phyloP scores from a whole-genome alignment of 2,329 filamentous ascomycete species.

The Venturia carpophila region DNA sequence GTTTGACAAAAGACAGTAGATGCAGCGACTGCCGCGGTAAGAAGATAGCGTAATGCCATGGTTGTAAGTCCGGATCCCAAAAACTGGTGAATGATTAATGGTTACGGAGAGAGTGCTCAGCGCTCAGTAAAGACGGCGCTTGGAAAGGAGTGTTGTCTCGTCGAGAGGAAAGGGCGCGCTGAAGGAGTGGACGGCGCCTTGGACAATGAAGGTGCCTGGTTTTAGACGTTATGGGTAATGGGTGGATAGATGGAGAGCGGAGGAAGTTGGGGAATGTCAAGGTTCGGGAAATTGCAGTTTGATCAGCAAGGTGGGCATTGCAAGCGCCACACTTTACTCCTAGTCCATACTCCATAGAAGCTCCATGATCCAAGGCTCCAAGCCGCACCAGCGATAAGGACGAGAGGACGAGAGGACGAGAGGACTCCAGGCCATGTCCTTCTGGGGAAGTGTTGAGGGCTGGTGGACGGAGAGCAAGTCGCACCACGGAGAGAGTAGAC shows the following conservation, averaged over 20 bases:
- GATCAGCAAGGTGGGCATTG: neutral
- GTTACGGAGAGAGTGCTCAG: neutral
- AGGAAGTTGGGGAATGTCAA: conserved; percentile 1
- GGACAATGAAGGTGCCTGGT: neutral
- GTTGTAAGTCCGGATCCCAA: neutral
- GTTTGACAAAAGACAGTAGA: conserved; percentile 48
- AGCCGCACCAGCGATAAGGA: conserved; percentile 7
- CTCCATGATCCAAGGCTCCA: neutral
- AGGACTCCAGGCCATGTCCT: neutral
- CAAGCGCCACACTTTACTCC: neutral
- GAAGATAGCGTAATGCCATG: neutral
- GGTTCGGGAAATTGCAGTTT: conserved; percentile 4
- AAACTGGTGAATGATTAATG: neutral
- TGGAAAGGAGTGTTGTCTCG: neutral
- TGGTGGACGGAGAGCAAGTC: neutral
- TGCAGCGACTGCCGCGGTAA: neutral
- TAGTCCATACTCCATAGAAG: neutral
- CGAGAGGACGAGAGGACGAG: neutral
- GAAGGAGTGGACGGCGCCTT: neutral
- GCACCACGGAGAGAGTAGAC: neutral
- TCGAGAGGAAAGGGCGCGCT: neutral
- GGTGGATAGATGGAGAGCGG: neutral
- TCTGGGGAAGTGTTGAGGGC: neutral
- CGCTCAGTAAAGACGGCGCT: neutral
- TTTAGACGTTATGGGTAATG: neutral